Evolutionary conservation across 2,329 filamentous ascomycete species (phyloP).

Genomic region (Zarea fungicola): DNA sequence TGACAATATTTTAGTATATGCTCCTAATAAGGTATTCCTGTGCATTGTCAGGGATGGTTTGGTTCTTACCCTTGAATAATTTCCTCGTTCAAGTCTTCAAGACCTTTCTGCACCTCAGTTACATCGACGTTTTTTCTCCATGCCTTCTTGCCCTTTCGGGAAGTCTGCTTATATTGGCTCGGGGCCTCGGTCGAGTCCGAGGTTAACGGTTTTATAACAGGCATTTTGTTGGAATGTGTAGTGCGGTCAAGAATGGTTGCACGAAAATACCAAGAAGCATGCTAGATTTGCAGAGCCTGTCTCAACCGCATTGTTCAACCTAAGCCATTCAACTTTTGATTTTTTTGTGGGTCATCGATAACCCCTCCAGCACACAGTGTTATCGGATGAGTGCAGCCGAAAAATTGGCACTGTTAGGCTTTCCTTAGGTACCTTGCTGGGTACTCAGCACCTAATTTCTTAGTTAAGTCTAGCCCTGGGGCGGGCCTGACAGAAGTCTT

Average conservation of each 20-base stretch:
- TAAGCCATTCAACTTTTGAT: conserved; percentile 5
- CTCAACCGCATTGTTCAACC: not conserved
- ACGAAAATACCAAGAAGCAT: conserved; percentile 1
- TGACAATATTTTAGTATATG: conserved; percentile 18
- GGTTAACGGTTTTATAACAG: conserved; percentile 42
- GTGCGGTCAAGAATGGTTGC: not conserved
- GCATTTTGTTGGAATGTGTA: conserved; percentile 37
- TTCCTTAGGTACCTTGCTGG: too few relatives aligned
- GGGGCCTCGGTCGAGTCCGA: conserved; percentile 56
- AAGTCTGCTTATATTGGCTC: conserved; percentile 79
- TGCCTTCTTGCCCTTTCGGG: conserved; percentile 95
- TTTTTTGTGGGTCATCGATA: conserved; percentile 12
- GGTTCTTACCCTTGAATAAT: conserved; percentile 74
- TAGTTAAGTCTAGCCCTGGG: too few relatives aligned
- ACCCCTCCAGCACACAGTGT: conserved; percentile 12
- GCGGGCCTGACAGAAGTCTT: not conserved
- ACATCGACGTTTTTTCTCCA: conserved; percentile 99
- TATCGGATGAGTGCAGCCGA: not conserved
- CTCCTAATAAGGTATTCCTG: not conserved
- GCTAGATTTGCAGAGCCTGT: conserved; percentile 3
- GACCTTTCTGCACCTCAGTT: conserved; percentile 74
- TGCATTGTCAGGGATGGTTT: not conserved
- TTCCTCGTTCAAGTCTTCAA: conserved; percentile 80
- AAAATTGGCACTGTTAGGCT: conserved; percentile 8
- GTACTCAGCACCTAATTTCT: too few relatives aligned